Conservation (phyloP, 495 filamentous ascomycete species). For the Niebla homalea region DNA sequence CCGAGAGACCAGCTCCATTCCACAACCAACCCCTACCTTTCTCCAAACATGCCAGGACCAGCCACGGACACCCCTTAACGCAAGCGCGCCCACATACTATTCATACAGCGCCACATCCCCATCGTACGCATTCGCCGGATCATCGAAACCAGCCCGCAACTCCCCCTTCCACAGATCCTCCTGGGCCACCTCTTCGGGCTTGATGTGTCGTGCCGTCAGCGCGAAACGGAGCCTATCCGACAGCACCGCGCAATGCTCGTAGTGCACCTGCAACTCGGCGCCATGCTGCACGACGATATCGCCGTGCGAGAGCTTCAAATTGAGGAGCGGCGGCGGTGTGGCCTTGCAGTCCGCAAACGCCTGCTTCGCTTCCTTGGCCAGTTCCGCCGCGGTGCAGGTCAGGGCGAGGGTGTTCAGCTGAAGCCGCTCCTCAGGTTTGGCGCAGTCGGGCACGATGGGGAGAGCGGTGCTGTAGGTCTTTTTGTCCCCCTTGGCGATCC, state of each 20-base stretch:
- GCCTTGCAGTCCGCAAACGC: slow-evolving; percentile 14
- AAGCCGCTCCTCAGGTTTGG: slow-evolving; percentile 25
- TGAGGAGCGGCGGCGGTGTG: slow-evolving; percentile 15
- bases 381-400: slow-evolving; percentile 10
- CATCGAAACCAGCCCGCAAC: background rate
- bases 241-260: slow-evolving; percentile 55
- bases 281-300: slow-evolving; percentile 81
- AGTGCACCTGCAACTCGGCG: slow-evolving; percentile 51
- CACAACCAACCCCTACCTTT: too few species aligned
- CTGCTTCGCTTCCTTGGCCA: slow-evolving; percentile 9
- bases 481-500: slow-evolving; percentile 16
- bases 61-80: too few species aligned
- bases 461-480: slow-evolving; percentile 4
- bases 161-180: slow-evolving; percentile 1
- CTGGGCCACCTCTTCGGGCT: slow-evolving; percentile 2
- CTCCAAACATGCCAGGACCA: too few species aligned
- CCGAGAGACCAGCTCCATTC: too few species aligned
- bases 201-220: slow-evolving; percentile 10
- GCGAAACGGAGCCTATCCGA: slow-evolving; percentile 51
- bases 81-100: background rate
- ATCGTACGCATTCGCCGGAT: slow-evolving; percentile 2
- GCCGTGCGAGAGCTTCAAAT: slow-evolving; percentile 51
- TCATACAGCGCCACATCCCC: slow-evolving; percentile 26
- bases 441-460: slow-evolving; percentile 27
- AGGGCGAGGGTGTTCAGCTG: slow-evolving; percentile 19